Percentiles rank a stretch among this genome's conserved stretches.
Conservation (phyloP, 176 grass and related monocot genomes). For the Elaeis guineensis region DNA sequence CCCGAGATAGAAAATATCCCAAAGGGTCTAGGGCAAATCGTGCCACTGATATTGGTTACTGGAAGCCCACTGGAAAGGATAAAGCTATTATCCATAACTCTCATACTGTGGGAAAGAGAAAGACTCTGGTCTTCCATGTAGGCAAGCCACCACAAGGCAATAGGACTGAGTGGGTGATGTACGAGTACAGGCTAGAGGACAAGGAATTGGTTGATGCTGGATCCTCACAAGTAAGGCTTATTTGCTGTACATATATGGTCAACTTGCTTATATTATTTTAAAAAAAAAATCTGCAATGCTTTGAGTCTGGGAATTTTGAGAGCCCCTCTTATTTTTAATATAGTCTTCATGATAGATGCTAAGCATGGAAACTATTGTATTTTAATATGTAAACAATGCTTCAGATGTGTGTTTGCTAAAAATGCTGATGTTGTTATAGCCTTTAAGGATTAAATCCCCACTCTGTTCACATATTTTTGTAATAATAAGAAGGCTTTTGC, state of each 20-base stretch:
- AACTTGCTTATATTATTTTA: too few relatives aligned
- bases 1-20: constrained; percentile 71
- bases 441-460: too few relatives aligned
- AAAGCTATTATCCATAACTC: constrained; percentile 50
- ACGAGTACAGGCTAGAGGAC: constrained; percentile 75
- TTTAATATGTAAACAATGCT: too few relatives aligned
- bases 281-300: too few relatives aligned
- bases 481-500: too few relatives aligned
- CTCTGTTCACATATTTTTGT: too few relatives aligned
- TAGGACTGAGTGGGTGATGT: constrained; percentile 94
- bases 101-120: constrained; percentile 69
- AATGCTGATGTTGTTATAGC: too few relatives aligned
- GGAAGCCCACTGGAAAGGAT: constrained; percentile 94
- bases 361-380: too few relatives aligned
- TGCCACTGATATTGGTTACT: constrained; percentile 69
- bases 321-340: too few relatives aligned
- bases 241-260: neutral
- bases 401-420: too few relatives aligned
- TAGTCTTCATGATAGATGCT: too few relatives aligned
- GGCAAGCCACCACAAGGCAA: constrained; percentile 66
- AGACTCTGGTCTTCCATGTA: constrained; percentile 75
- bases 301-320: too few relatives aligned
- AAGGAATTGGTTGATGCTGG: constrained; percentile 41
- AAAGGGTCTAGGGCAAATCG: constrained; percentile 63
- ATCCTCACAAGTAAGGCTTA: constrained; percentile 40